Base-by-base conservation (phyloP, 805 yeast genomes). In the Candida boleticola region DNA sequence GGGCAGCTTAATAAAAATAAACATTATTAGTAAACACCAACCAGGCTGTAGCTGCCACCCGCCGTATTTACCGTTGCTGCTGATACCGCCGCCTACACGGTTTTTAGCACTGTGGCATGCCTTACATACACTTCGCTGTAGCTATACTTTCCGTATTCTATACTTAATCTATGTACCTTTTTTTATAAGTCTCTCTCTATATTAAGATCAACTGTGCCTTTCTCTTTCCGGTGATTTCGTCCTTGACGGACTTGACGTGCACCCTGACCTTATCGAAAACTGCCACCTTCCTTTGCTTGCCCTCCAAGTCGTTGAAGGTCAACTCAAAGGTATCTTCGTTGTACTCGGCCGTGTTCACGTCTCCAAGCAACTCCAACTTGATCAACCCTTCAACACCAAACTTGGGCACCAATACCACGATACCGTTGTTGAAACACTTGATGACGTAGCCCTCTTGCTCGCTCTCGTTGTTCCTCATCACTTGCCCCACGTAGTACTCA, bases 401-500 rank as follows among this genome's bases (percentile, higher is more conserved):
- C 60, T 85, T 86, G 14, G 99, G 98, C 30, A 93, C 97, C 37
- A 93, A 67, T 6, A 93, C 95, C 23, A 90, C 97, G 49, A 93
- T 79, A 63, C 99, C 99, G 60, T 93, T 93, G 47, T 88, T 83
- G 61, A 93, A 90, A 22, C 93, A 93, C 60, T 88, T 86, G 57
- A 92, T 89, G 22, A 90, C 83, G 54, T 88, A 90, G 7, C 98
- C 99, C 49, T 88, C 89, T 60, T 88, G 95, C 13, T 73, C 72
- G 29, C 85, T 71, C 56, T 87, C 89, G 53, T 82, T 83, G 58
- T 82, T 83, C 61, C 88, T 86, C 86, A 93, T 85, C 32, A 92
- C 97, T 68, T 93, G 98, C 6, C 99, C 99, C 38, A 93, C 99
- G 57, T 88, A 93, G 66, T 93, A 93, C 62, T 93, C 99, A 47